Conservation (phyloP, 176 grass and related monocot species). For the Guadua angustifolia region DNA sequence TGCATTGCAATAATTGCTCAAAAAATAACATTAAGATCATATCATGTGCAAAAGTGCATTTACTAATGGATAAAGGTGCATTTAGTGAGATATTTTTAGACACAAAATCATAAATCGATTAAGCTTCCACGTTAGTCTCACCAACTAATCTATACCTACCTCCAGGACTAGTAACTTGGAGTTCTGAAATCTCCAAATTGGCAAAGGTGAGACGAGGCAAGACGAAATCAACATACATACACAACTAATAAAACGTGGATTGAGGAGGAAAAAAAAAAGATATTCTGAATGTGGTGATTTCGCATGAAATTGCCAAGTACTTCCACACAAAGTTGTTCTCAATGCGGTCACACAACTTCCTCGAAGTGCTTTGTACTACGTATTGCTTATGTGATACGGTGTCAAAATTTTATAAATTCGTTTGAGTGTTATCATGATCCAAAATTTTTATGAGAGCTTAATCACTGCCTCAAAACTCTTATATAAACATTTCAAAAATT, state of each 20-base stretch:
- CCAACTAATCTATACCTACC: conserved; percentile 41
- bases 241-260: neutral
- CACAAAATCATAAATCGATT: conserved; percentile 31
- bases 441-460: too few relatives aligned
- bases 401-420: too few relatives aligned
- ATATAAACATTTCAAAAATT: too few relatives aligned
- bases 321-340: too few relatives aligned
- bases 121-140: conserved; percentile 47
- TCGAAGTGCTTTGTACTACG: neutral
- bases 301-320: neutral
- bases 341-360: neutral
- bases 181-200: conserved; percentile 27
- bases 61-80: too few relatives aligned
- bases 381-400: neutral
- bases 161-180: conserved; percentile 47
- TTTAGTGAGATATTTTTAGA: conserved; percentile 45
- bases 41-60: too few relatives aligned
- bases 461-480: too few relatives aligned
- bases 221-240: neutral
- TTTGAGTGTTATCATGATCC: too few relatives aligned
- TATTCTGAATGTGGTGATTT: neutral
- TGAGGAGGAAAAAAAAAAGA: neutral
- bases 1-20: too few relatives aligned
- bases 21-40: too few relatives aligned
- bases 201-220: conserved; percentile 51